These are phyloP conservation scores for Leccinum barrowsii DNA, from an alignment of 768 basidiomycete genomes.

Conservation along the genomic window DNA sequence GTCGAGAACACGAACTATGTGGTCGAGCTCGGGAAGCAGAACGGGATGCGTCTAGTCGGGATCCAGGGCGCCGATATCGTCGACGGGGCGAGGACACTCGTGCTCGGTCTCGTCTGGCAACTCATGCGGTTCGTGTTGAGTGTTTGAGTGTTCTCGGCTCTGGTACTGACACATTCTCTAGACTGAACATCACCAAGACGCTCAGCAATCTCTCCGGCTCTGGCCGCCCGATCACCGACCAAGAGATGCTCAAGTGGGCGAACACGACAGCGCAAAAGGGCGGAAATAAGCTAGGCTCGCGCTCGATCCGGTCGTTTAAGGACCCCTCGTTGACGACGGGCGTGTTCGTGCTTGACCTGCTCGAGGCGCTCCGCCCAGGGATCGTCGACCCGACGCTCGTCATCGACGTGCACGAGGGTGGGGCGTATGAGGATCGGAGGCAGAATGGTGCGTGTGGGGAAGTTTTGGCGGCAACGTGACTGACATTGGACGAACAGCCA, in stretches of 20 bases:
- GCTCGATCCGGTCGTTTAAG: conserved; percentile 87
- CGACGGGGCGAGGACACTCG: conserved; percentile 88
- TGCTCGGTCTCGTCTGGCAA: conserved; percentile 97
- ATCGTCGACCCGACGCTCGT: conserved; percentile 91
- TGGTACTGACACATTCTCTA: conserved; percentile 21
- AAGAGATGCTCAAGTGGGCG: conserved; percentile 95
- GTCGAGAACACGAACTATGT: conserved; percentile 98
- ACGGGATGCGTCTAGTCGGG: conserved; percentile 92
- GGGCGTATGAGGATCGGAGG: conserved; percentile 82
- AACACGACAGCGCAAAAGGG: conserved; percentile 79
- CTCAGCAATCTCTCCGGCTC: conserved; percentile 66
- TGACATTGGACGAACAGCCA: conserved; percentile 51
- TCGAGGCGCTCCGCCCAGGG: conserved; percentile 88
- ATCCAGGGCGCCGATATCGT: conserved; percentile 98
- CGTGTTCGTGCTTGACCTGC: conserved; percentile 88
- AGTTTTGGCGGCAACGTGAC: background rate
- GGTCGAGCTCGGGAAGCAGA: conserved; percentile 89
- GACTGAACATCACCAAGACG: conserved; percentile 88
- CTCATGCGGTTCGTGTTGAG: conserved; percentile 70
- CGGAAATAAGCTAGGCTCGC: conserved; percentile 45
- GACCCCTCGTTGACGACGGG: conserved; percentile 87
- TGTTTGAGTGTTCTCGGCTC: background rate
- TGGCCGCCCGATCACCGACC: conserved; percentile 85
- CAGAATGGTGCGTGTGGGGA: conserved; percentile 73
- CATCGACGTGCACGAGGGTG: conserved; percentile 51